Percentiles rank a stretch among this genome's conserved stretches.
phyloP scores from a whole-genome alignment of 441 rosid species.

The Populus hybrid region DNA sequence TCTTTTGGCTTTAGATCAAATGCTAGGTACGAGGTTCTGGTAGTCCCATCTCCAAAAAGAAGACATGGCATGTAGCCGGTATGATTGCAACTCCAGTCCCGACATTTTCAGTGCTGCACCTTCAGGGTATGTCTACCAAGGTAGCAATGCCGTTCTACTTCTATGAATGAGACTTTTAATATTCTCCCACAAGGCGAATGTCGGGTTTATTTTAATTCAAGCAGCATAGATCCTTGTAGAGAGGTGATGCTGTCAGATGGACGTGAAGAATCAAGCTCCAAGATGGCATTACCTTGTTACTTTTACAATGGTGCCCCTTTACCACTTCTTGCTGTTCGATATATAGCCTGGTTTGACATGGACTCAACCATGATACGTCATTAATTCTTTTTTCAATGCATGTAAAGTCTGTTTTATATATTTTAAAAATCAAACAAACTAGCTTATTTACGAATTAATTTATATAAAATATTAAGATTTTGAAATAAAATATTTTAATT shows the following conservation, averaged over 20 bases:
- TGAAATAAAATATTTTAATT: too few relatives aligned
- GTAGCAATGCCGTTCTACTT: too few relatives aligned
- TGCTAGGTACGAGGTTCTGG: neutral
- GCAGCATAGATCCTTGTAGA: neutral
- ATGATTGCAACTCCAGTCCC: neutral
- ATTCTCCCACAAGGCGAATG: neutral
- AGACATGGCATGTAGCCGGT: neutral
- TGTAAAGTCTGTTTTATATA: too few relatives aligned
- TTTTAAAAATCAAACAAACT: too few relatives aligned
- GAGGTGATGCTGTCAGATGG: neutral
- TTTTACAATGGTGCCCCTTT: too few relatives aligned
- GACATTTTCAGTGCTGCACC: neutral
- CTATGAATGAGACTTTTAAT: neutral
- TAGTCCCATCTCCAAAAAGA: neutral
- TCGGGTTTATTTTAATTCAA: neutral
- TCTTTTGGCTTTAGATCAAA: neutral
- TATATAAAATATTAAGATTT: too few relatives aligned
- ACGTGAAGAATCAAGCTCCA: neutral
- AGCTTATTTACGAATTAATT: too few relatives aligned
- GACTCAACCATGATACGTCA: constrained; percentile 15
- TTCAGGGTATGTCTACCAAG: neutral
- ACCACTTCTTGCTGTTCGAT: neutral
- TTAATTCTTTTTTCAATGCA: neutral
- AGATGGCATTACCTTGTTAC: neutral
- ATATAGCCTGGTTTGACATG: neutral